Evolutionary conservation across 495 filamentous ascomycete species (phyloP), one percentile per base, ranked within the genome.

Genomic region (Xylaria intraflava): DNA sequence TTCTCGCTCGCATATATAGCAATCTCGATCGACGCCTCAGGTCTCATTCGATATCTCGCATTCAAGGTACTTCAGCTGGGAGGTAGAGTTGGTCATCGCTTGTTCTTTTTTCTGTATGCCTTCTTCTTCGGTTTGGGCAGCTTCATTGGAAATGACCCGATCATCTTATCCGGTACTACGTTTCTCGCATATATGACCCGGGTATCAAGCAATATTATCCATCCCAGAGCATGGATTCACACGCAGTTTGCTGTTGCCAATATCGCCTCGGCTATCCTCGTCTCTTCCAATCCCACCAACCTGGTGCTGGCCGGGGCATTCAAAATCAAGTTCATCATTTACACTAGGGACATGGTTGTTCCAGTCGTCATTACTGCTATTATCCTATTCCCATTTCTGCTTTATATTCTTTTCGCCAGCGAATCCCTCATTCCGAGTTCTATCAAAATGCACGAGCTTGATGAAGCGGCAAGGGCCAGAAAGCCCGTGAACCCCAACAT

Each of bases 141-240:
- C 53, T 83, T 81, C 64, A 83, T 86, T 39, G 83, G 83, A 17
- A 87, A 87, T 55, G 83, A 87, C 52, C 83, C 83, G 9, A 80
- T 87, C 58, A 85, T 87, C 42, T 57, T 87, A 14, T 84, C 82
- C 2, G 83, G 83, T 8, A 87, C 83, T 8, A 75, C 83, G 7
- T 87, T 87, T 51, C 74, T 87, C 3, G 81, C 83, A 3, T 87
- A 87, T 59, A 86, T 87, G 83, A 86, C 82, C 11, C 69, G 82
- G 10, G 83, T 85, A 0, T 84, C 82, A 3, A 81, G 77, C 70
- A 86, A 86, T 60, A 87, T 87, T 57, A 65, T 75, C 5, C 77
- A 84, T 47, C 83, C 83, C 2, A 67, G 80, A 50, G 83, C 83
- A 0, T 87, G 83, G 83, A 85, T 87, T 29, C 77, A 78, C 55